Base-by-base conservation (phyloP, 495 filamentous ascomycete genomes). In the Podospora australis region DNA sequence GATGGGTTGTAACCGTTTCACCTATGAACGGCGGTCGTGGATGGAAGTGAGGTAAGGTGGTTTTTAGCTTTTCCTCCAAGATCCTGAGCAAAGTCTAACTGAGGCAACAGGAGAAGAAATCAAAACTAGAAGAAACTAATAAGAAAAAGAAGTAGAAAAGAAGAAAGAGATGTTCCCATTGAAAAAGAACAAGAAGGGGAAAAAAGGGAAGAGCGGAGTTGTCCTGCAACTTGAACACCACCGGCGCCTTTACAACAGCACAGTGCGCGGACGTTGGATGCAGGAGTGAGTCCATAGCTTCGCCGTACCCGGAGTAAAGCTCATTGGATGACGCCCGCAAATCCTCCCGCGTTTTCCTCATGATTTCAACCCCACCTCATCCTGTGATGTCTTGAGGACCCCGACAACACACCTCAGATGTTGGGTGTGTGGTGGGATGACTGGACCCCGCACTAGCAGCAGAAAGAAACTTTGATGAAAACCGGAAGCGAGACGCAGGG, bases 231-330 rank as follows among this genome's bases (percentile, higher is more conserved):
- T n/a, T n/a, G n/a, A n/a, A n/a, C n/a, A n/a, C n/a, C 39, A 56
- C n/a, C 29, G n/a, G 39, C 32, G 29, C 32, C 32, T 52, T 51
- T 51, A 20, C 36, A 36, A n/a, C n/a, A n/a, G n/a, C 44, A 51
- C 53, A 48, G 47, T 55, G 53, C 47, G 48, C 43, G 21, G 22
- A 36, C 24, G 32, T 14, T 32, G n/a, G 48, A 30, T 44, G 43
- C 46, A 34, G 14, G 14, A 11, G 11, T 4, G 19, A 21, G 22
- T 9, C 17, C 42, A 36, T 39, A 46, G 39, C 45, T n/a, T 50
- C 42, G 52, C 53, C 53, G 53, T 38, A 44, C 32, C 39, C 53
- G 53, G 53, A 51, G 53, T 21, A n/a, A 21, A n/a, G 7, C 28
- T 52, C 32, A 56, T 54, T 54, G 52, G 52, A 23, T 36, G 40